Percentiles rank a stretch among this genome's conserved stretches.
phyloP scores from a whole-genome alignment of 129 eudicot genomes.

The Tanacetum coccineum region DNA sequence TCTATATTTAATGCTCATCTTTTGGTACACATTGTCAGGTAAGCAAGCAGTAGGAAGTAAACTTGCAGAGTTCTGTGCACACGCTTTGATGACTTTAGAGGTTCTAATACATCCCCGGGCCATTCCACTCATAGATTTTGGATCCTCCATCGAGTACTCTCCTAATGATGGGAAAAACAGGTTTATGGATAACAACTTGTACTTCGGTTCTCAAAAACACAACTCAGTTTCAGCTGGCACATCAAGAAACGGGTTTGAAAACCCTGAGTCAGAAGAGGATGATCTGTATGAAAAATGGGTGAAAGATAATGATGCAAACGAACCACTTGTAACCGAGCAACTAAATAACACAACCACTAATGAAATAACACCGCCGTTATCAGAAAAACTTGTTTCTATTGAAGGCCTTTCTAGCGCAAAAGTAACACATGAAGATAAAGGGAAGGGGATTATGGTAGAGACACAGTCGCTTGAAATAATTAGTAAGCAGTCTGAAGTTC shows the following conservation, averaged over 20 bases:
- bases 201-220: constrained; percentile 22
- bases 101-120: constrained; percentile 81
- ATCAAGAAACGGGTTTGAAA: constrained; percentile 25
- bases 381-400: constrained; percentile 21
- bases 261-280: constrained; percentile 55
- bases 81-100: constrained; percentile 72
- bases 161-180: constrained; percentile 20
- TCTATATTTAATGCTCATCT: background rate
- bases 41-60: constrained; percentile 63
- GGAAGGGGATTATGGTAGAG: constrained; percentile 37
- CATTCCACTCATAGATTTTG: constrained; percentile 51
- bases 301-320: constrained; percentile 35
- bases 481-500: constrained; percentile 14
- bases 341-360: constrained; percentile 10
- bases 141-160: constrained; percentile 25
- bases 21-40: constrained; percentile 40
- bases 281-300: constrained; percentile 56
- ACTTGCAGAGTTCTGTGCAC: constrained; percentile 69
- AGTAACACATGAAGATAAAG: constrained; percentile 23
- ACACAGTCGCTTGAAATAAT: constrained; percentile 19
- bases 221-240: constrained; percentile 28
- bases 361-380: constrained; percentile 13
- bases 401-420: constrained; percentile 18
- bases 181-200: constrained; percentile 30
- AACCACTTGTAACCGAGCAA: constrained; percentile 24